Evolutionary conservation across 768 basidiomycete genomes (phyloP).

Genomic region (Russula sp.): DNA sequence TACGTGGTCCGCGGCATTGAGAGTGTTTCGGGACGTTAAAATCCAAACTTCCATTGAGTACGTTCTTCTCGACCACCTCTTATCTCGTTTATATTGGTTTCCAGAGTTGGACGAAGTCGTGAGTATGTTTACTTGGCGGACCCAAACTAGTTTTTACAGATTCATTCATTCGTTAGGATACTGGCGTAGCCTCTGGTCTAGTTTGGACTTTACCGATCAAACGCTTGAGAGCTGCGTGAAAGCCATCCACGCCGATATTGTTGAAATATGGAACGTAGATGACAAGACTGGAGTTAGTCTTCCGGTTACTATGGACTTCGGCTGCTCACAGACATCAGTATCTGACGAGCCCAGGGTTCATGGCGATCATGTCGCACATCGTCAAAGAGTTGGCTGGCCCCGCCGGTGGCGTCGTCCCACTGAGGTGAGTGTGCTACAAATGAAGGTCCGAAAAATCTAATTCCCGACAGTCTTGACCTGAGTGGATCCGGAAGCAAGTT

Average conservation of each 20-base stretch:
- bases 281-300: neutral
- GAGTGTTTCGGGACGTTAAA: neutral
- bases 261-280: slow-evolving; percentile 5
- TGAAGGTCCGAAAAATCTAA: too few relatives aligned
- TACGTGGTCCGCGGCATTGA: neutral
- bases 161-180: neutral
- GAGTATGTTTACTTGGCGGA: neutral
- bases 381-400: too few relatives aligned
- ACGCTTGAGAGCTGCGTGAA: neutral
- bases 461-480: too few relatives aligned
- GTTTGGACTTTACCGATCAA: slow-evolving; percentile 19
- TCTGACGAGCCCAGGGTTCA: neutral
- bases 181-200: neutral
- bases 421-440: neutral
- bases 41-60: neutral
- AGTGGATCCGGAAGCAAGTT: too few relatives aligned
- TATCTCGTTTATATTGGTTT: neutral
- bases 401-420: too few relatives aligned
- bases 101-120: neutral
- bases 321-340: neutral
- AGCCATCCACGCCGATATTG: neutral
- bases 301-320: neutral
- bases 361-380: too few relatives aligned
- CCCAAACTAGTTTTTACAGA: neutral
- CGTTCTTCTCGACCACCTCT: neutral